Percentiles rank a stretch among this genome's conserved stretches.
These are phyloP conservation scores for Aspergillus sp. DNA, from an alignment of 2,329 filamentous ascomycete genomes.

Conservation along the genomic window DNA sequence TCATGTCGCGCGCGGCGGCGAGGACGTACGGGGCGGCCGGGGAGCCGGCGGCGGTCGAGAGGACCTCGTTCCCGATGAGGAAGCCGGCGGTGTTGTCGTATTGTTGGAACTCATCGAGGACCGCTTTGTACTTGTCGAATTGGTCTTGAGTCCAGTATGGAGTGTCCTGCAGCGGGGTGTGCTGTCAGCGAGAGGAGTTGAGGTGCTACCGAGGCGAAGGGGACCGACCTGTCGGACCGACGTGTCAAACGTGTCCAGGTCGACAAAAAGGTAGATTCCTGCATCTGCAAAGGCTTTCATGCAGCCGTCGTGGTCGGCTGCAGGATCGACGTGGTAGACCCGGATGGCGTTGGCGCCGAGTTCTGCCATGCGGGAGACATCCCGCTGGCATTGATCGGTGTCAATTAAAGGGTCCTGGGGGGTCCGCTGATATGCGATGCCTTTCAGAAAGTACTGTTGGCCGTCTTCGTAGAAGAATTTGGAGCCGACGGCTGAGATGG, in stretches of 20 bases:
- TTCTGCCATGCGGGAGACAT: slow-evolving; percentile 73
- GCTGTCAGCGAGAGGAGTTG: neutral
- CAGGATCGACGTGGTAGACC: slow-evolving; percentile 80
- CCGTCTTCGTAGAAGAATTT: slow-evolving; percentile 85
- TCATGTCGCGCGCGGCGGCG: slow-evolving; percentile 76
- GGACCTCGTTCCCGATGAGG: slow-evolving; percentile 84
- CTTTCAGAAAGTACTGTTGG: slow-evolving; percentile 80
- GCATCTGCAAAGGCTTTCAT: slow-evolving; percentile 77
- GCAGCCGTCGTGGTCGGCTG: slow-evolving; percentile 69
- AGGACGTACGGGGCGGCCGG: slow-evolving; percentile 77
- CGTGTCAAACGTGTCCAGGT: slow-evolving; percentile 60
- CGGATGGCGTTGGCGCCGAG: slow-evolving; percentile 81
- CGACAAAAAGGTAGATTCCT: slow-evolving; percentile 80
- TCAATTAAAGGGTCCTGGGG: slow-evolving; percentile 73
- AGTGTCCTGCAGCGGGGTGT: slow-evolving; percentile 40
- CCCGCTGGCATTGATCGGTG: slow-evolving; percentile 70
- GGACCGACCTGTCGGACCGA: slow-evolving; percentile 40
- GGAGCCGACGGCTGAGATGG: slow-evolving; percentile 64
- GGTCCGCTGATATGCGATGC: slow-evolving; percentile 69
- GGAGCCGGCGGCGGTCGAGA: slow-evolving; percentile 53
- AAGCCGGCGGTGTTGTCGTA: slow-evolving; percentile 81
- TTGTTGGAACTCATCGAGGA: slow-evolving; percentile 72
- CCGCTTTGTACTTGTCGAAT: slow-evolving; percentile 63
- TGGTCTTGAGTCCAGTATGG: slow-evolving; percentile 73
- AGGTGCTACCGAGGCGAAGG: neutral